Evolutionary conservation across 2,329 filamentous ascomycete species (phyloP).

Genomic region (Metarhizium album): DNA sequence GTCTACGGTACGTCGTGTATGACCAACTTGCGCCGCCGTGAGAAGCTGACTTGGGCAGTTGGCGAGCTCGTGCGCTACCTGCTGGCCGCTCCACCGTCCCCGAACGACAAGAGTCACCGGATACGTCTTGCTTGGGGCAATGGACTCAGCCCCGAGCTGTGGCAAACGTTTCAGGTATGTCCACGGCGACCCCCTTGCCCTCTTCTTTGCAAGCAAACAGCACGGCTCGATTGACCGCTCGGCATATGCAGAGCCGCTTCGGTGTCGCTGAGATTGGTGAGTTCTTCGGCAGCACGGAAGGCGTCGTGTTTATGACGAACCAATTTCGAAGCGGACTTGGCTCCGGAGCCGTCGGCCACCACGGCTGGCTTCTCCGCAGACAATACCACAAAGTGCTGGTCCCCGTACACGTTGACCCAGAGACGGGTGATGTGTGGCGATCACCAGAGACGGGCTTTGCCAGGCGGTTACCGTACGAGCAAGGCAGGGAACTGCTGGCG

Average conservation of each 20-base stretch:
- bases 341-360: conserved; percentile 5
- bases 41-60: background rate
- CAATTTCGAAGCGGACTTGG: conserved; percentile 1
- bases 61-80: conserved; percentile 6
- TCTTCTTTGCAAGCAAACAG: too few relatives aligned
- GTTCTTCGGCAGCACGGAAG: conserved; percentile 7
- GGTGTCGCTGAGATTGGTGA: conserved; percentile 6
- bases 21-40: too few relatives aligned
- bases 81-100: conserved; percentile 4
- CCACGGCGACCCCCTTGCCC: too few relatives aligned
- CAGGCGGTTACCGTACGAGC: conserved; percentile 4
- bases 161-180: conserved; percentile 3
- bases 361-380: conserved; percentile 5
- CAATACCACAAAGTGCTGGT: background rate
- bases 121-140: conserved; percentile 6
- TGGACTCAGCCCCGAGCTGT: conserved; percentile 7
- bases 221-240: background rate
- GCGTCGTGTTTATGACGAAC: background rate
- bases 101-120: conserved; percentile 2
- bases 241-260: conserved; percentile 3
- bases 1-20: conserved; percentile 4
- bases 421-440: conserved; percentile 5
- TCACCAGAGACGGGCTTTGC: conserved; percentile 6
- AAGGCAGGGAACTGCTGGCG: conserved; percentile 6
- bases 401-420: conserved; percentile 3